Evolutionary conservation across 352 stramenopile genomes (phyloP).

Genomic region (Phytophthora macrochlamydospora): DNA sequence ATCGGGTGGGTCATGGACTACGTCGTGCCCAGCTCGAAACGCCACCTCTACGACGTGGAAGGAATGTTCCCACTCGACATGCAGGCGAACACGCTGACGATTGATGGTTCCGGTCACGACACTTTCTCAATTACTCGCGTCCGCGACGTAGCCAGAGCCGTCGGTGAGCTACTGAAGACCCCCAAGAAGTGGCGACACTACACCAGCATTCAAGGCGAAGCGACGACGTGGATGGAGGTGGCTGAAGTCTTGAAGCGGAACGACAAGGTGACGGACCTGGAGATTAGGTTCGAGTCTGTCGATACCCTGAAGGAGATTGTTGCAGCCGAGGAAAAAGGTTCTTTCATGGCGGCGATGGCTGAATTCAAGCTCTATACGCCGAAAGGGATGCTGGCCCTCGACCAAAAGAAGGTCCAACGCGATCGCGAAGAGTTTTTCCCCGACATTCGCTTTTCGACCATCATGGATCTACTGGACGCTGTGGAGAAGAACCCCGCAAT

Average conservation of each 20-base stretch:
- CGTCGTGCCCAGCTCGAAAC: slow-evolving; percentile 33
- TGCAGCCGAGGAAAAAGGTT: slow-evolving; percentile 12
- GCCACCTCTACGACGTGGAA: slow-evolving; percentile 24
- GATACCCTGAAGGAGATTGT: slow-evolving; percentile 16
- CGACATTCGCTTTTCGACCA: slow-evolving; percentile 31
- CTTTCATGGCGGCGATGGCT: slow-evolving; percentile 3
- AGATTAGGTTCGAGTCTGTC: slow-evolving; percentile 24
- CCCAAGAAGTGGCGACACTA: slow-evolving; percentile 35
- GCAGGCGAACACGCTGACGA: slow-evolving; percentile 32
- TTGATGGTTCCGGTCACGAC: slow-evolving; percentile 39
- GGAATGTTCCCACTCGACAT: slow-evolving; percentile 29
- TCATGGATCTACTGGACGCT: slow-evolving; percentile 26
- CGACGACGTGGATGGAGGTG: slow-evolving; percentile 39
- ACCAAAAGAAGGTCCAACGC: slow-evolving; percentile 33
- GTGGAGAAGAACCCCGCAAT: slow-evolving; percentile 24
- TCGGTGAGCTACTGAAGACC: slow-evolving; percentile 26
- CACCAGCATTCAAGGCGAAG: slow-evolving; percentile 34
- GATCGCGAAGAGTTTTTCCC: slow-evolving; percentile 38
- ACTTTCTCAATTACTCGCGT: slow-evolving; percentile 27
- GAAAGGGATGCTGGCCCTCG: slow-evolving; percentile 11
- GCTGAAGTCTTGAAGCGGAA: slow-evolving; percentile 26
- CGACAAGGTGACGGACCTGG: slow-evolving; percentile 23
- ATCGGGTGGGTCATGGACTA: slow-evolving; percentile 43
- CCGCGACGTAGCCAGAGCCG: slow-evolving; percentile 25
- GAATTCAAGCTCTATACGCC: slow-evolving; percentile 33